Conservation (phyloP, 306 rosid species). For the Prunus armeniaca region DNA sequence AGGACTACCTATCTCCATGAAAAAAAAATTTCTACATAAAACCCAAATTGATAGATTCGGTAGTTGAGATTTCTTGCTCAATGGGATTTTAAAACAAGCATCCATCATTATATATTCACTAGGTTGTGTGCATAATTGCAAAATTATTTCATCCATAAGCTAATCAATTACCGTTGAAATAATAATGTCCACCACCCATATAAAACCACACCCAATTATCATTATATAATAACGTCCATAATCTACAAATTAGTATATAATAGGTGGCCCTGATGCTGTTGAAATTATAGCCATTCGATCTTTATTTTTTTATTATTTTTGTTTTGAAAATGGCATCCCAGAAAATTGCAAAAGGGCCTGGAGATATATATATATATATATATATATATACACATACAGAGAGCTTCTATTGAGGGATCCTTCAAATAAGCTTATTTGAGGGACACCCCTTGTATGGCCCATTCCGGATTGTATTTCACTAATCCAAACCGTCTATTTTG, state of each 20-base stretch:
- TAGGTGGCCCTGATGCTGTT: not conserved
- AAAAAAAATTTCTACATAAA: not conserved
- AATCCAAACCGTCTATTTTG: no score
- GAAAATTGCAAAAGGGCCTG: not conserved
- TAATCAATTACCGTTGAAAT: not conserved
- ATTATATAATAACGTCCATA: not conserved
- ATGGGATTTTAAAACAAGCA: not conserved
- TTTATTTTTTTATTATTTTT: not conserved
- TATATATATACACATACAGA: no score
- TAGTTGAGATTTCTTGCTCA: constrained; percentile 27
- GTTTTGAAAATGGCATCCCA: not conserved
- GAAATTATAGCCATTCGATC: not conserved
- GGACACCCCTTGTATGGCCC: no score
- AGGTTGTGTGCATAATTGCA: constrained; percentile 2
- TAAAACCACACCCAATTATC: not conserved
- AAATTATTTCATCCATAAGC: not conserved
- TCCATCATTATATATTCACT: not conserved
- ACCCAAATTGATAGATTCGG: constrained; percentile 16
- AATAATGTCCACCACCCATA: constrained; percentile 7
- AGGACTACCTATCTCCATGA: not conserved
- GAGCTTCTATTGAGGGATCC: no score
- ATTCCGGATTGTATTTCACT: no score
- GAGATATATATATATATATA: not conserved
- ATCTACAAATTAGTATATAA: constrained; percentile 1
- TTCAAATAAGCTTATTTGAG: no score